A percentile compares a stretch with the other conserved stretches of the same genome.
Conservation (phyloP, 441 rosid genomes). For the Corymbia calophylla region DNA sequence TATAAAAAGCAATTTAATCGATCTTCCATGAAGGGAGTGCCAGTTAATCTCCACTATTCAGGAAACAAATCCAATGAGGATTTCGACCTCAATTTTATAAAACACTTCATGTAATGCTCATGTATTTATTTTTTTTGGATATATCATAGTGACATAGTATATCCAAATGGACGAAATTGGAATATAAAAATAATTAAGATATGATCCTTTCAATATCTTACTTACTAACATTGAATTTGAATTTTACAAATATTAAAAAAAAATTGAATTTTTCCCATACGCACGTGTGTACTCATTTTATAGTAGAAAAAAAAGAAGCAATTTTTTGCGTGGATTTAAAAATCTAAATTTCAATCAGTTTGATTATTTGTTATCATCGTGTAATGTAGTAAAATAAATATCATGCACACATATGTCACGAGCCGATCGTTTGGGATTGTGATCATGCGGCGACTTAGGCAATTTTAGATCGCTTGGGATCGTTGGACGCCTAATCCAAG, state of each 20-base stretch:
- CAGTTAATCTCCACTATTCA: neutral
- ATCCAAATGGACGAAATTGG: neutral
- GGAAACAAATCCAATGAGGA: neutral
- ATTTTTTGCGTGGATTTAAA: neutral
- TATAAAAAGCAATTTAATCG: neutral
- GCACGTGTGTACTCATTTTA: neutral
- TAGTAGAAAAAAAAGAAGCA: neutral
- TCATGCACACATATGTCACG: neutral
- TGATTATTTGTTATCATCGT: neutral
- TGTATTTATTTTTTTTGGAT: neutral
- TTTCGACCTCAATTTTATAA: neutral
- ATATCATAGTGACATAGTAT: neutral
- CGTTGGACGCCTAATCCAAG: too few relatives aligned
- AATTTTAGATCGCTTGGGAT: too few relatives aligned
- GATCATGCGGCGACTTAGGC: too few relatives aligned
- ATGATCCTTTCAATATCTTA: neutral
- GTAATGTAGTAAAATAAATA: neutral
- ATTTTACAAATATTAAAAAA: neutral
- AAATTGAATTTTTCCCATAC: accelerated
- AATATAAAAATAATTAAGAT: neutral
- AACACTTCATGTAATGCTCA: neutral
- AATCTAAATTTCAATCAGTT: neutral
- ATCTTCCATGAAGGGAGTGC: neutral
- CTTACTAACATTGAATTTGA: neutral
- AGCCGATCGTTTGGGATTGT: too few relatives aligned